Evolutionary conservation across 2,329 filamentous ascomycete species (phyloP).

Genomic region (Colletotrichum sublineola): DNA sequence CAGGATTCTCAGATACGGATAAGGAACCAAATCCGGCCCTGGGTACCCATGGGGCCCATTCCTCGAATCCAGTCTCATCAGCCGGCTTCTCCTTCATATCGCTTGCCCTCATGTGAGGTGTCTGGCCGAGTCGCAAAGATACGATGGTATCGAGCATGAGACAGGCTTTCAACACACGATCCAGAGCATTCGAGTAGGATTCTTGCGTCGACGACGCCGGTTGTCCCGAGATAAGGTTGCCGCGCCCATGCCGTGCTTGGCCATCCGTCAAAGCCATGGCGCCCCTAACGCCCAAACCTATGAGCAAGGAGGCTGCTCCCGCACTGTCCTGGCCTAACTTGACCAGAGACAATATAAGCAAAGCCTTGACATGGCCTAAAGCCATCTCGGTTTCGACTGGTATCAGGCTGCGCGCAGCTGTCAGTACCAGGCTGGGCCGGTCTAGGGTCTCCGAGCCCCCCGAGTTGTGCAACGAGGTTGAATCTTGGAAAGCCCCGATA

Average conservation of each 20-base stretch:
- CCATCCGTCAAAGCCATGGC: conserved; percentile 34
- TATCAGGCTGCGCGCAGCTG: conserved; percentile 62
- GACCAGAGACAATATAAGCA: conserved; percentile 72
- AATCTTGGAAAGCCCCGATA: conserved; percentile 68
- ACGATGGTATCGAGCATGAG: conserved; percentile 73
- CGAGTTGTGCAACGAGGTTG: conserved; percentile 44
- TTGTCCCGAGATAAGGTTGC: conserved; percentile 12
- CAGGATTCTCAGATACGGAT: conserved; percentile 47
- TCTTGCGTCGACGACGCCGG: conserved; percentile 11
- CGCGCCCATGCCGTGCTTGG: neutral
- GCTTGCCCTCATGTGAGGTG: conserved; percentile 64
- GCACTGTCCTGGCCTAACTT: conserved; percentile 71
- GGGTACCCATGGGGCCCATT: conserved; percentile 80
- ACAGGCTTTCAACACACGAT: conserved; percentile 63
- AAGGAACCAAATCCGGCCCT: conserved; percentile 55
- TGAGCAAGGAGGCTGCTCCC: conserved; percentile 72
- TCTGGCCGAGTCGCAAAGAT: conserved; percentile 63
- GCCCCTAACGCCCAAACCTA: conserved; percentile 71
- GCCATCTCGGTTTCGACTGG: conserved; percentile 58
- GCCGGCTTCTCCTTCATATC: conserved; percentile 62
- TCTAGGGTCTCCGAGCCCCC: conserved; percentile 48
- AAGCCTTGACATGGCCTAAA: conserved; percentile 63
- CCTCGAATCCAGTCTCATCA: conserved; percentile 76
- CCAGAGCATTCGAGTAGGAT: conserved; percentile 22
- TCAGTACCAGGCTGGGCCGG: conserved; percentile 56